A percentile compares a stretch with the other conserved stretches of the same genome.
These are phyloP conservation scores for Leptosphaerulina australis DNA, from an alignment of 2,329 filamentous ascomycete genomes.

Conservation along the genomic window DNA sequence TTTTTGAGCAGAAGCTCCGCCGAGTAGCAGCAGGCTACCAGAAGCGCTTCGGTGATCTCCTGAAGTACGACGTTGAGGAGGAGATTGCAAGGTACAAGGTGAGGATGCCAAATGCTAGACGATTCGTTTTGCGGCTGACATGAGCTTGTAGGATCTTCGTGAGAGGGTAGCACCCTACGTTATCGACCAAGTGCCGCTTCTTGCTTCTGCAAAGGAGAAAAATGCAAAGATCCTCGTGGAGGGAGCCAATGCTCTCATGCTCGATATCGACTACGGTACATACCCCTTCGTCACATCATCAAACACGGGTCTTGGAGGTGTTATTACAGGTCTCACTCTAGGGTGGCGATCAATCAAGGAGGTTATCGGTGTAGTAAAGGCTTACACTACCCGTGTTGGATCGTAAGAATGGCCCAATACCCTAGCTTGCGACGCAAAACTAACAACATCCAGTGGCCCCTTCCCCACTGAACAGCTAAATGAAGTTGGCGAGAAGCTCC, in stretches of 20 bases:
- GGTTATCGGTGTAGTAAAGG: constrained; percentile 70
- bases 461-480: constrained; percentile 72
- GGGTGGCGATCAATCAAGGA: constrained; percentile 66
- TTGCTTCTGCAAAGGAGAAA: constrained; percentile 64
- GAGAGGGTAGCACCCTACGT: constrained; percentile 64
- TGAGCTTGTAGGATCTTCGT: constrained; percentile 56
- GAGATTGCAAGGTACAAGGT: constrained; percentile 69
- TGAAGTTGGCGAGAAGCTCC: constrained; percentile 62
- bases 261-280: constrained; percentile 64
- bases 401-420: constrained; percentile 32
- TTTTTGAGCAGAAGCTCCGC: constrained; percentile 71
- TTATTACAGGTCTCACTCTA: constrained; percentile 67
- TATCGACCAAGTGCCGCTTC: constrained; percentile 70
- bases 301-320: constrained; percentile 65
- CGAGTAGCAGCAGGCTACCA: constrained; percentile 66
- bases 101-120: constrained; percentile 7
- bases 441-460: constrained; percentile 58
- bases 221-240: constrained; percentile 70
- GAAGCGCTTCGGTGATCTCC: constrained; percentile 70
- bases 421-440: not conserved
- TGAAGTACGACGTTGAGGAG: constrained; percentile 71
- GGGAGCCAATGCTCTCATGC: constrained; percentile 71
- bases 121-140: constrained; percentile 3
- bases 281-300: constrained; percentile 68
- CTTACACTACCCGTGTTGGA: constrained; percentile 67